phyloP scores from a whole-genome alignment of 805 yeast genomes.

The Yarrowia deformans region DNA sequence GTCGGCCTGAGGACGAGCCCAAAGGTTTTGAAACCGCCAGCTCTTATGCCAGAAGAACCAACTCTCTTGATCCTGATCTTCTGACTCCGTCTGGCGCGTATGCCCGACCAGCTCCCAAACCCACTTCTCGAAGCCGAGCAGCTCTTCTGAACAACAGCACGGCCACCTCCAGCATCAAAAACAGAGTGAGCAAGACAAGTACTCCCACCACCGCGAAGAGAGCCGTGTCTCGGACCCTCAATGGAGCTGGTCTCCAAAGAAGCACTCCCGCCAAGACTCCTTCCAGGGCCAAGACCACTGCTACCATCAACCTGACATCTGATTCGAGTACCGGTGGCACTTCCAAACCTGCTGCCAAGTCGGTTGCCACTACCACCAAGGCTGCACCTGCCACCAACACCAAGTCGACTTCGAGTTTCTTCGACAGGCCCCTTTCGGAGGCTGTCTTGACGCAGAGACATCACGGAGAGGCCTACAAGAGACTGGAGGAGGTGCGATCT shows the following conservation, averaged over 20 bases:
- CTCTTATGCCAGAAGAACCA: conserved; percentile 12
- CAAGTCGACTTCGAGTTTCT: conserved; percentile 16
- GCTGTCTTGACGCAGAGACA: background rate
- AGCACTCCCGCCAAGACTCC: background rate
- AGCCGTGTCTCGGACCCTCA: conserved; percentile 3
- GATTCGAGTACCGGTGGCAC: conserved; percentile 4
- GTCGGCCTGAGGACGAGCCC: background rate
- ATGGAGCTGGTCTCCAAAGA: conserved; percentile 3
- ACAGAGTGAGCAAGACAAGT: conserved; percentile 4
- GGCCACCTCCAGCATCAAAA: background rate
- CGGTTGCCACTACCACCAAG: background rate
- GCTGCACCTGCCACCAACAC: conserved; percentile 1
- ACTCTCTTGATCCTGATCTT: background rate
- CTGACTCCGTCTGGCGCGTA: conserved; percentile 2
- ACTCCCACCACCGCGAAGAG: background rate
- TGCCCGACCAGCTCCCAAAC: conserved; percentile 1
- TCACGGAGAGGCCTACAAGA: background rate
- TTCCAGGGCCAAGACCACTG: background rate
- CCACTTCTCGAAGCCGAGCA: conserved; percentile 20
- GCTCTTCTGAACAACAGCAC: background rate
- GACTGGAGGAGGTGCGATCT: conserved; percentile 13
- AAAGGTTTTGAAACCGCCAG: conserved; percentile 21
- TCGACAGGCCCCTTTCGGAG: conserved; percentile 6
- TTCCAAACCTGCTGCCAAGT: background rate
- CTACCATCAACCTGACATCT: conserved; percentile 8